Evolutionary conservation across 306 rosid genomes (phyloP).

Genomic region (Betula pendula): DNA sequence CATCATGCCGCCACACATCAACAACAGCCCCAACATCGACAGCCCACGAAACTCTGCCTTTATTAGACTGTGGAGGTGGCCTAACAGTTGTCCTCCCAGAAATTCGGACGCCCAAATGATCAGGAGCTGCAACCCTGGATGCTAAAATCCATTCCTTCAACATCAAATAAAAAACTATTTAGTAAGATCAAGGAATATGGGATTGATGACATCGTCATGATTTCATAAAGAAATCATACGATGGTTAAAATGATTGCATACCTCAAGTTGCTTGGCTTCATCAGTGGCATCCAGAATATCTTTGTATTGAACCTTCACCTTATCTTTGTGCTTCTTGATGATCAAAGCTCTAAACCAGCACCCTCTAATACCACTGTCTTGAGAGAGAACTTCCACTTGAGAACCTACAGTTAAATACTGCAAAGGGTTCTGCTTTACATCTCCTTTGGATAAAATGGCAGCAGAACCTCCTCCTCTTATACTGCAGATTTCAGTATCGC

Average conservation of each 20-base stretch:
- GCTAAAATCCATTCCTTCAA: conserved; percentile 83
- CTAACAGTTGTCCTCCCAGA: conserved; percentile 58
- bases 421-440: conserved; percentile 19
- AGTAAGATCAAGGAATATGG: neutral
- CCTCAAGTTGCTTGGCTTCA: conserved; percentile 79
- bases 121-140: conserved; percentile 54
- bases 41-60: conserved; percentile 31
- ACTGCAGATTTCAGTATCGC: conserved; percentile 26
- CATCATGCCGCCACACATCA: conserved; percentile 88
- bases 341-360: conserved; percentile 86
- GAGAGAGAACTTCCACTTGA: conserved; percentile 78
- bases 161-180: neutral
- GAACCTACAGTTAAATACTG: conserved; percentile 50
- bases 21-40: conserved; percentile 62
- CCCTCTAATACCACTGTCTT: conserved; percentile 88
- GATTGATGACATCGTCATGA: neutral
- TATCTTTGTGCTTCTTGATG: conserved; percentile 59
- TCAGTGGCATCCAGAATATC: conserved; percentile 75
- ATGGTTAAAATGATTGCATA: neutral
- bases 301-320: conserved; percentile 76
- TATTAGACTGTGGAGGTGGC: conserved; percentile 40
- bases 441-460: conserved; percentile 24
- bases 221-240: neutral
- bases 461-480: conserved; percentile 20
- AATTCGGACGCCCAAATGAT: conserved; percentile 53